phyloP scores from a whole-genome alignment of 2,329 filamentous ascomycete species.

The Sporothrix sp. region DNA sequence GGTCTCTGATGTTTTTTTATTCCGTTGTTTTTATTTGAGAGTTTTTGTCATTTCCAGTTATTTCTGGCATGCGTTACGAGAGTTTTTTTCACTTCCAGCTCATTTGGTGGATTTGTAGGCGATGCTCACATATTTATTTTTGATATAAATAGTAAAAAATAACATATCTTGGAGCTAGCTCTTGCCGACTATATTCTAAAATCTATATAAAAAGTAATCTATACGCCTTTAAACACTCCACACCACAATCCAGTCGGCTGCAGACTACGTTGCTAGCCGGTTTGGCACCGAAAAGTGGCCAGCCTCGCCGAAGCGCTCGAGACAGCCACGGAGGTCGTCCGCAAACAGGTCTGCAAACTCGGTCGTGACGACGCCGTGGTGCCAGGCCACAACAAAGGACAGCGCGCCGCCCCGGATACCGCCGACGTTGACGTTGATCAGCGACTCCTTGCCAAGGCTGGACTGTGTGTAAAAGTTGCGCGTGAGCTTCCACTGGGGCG shows the following conservation, averaged over 20 bases:
- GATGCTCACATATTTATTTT: too few species aligned
- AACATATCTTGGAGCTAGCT: too few species aligned
- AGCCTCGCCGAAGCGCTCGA: conserved; percentile 13
- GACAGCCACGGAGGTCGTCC: conserved; percentile 28
- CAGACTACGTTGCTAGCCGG: neutral
- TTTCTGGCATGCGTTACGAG: too few species aligned
- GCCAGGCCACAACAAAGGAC: conserved; percentile 38
- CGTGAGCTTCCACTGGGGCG: conserved; percentile 28
- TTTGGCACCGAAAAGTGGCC: conserved; percentile 12
- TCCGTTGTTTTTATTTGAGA: too few species aligned
- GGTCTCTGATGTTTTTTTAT: too few species aligned
- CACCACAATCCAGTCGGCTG: neutral
- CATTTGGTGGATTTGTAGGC: too few species aligned
- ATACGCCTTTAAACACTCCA: neutral
- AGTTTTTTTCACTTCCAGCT: too few species aligned
- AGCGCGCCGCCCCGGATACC: conserved; percentile 35
- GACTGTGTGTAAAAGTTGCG: conserved; percentile 43
- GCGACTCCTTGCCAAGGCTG: conserved; percentile 32
- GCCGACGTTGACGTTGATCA: conserved; percentile 36
- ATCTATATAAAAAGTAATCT: too few species aligned
- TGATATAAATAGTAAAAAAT: neutral
- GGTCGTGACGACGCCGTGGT: conserved; percentile 33
- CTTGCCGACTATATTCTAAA: too few species aligned
- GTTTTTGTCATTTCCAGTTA: too few species aligned
- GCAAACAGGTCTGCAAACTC: conserved; percentile 29